Evolutionary conservation across 768 basidiomycete species (phyloP).

Genomic region (Mycena capillaripes): DNA sequence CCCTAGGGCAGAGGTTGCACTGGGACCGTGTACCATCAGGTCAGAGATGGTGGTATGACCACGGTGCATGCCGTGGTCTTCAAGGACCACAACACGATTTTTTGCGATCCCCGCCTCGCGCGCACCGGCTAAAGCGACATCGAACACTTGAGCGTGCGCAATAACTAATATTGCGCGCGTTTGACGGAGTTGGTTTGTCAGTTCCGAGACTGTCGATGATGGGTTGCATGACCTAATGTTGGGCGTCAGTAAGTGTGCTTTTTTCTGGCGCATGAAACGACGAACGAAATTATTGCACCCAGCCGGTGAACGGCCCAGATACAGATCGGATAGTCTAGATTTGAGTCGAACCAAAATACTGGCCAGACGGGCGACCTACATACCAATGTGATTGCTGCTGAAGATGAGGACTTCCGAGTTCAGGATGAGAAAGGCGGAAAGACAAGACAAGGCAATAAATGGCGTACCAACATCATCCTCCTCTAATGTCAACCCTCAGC

Average conservation of each 20-base stretch:
- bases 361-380: neutral
- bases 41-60: neutral
- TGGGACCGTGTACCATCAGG: neutral
- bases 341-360: neutral
- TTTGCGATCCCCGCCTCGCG: neutral
- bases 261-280: neutral
- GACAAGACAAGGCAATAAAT: neutral
- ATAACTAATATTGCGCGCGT: conserved; percentile 5
- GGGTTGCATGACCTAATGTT: conserved; percentile 31
- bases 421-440: neutral
- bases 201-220: neutral
- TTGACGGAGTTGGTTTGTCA: neutral
- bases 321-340: conserved; percentile 7
- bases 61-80: neutral
- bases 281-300: conserved; percentile 57
- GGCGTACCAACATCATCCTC: conserved; percentile 10
- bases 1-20: conserved; percentile 45
- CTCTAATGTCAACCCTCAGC: neutral
- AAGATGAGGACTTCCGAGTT: conserved; percentile 10
- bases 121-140: conserved; percentile 10
- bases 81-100: conserved; percentile 25
- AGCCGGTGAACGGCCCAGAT: conserved; percentile 53
- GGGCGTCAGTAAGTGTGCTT: conserved; percentile 24
- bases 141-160: neutral
- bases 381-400: conserved; percentile 13